Evolutionary conservation across 495 filamentous ascomycete genomes (phyloP).

Genomic region (Hypoxylon perforatum): DNA sequence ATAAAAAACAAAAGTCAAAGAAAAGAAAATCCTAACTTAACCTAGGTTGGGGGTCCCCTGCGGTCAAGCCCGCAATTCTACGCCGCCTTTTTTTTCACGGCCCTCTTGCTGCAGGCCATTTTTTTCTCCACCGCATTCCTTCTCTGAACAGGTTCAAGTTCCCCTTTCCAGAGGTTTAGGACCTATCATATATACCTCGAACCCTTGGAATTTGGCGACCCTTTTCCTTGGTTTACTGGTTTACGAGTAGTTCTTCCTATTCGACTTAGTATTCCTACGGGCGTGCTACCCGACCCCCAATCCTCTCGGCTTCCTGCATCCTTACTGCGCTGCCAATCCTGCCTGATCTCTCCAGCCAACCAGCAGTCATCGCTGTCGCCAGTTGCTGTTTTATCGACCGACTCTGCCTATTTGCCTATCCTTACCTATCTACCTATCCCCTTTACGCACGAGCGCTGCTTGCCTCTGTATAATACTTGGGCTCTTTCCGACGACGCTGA

Average conservation of each 20-base stretch:
- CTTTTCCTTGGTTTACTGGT: constrained; percentile 13
- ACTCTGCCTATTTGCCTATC: constrained; percentile 2
- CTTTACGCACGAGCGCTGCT: constrained; percentile 19
- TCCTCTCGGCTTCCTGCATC: constrained; percentile 47
- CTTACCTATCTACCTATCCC: constrained; percentile 7
- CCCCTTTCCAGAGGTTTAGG: constrained; percentile 44
- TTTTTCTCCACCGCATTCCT: constrained; percentile 44
- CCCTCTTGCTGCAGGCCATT: constrained; percentile 36
- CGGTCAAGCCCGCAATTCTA: constrained; percentile 45
- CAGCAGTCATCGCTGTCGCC: constrained; percentile 26
- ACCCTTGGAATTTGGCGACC: constrained; percentile 30
- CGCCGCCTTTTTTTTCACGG: constrained; percentile 43
- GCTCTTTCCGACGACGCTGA: constrained; percentile 29
- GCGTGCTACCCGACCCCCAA: constrained; percentile 34
- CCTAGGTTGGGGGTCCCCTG: constrained; percentile 41
- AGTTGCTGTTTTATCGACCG: constrained; percentile 33
- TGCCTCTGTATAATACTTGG: constrained; percentile 8
- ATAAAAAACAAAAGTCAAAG: neutral
- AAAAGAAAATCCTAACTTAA: constrained; percentile 35
- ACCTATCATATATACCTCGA: constrained; percentile 43
- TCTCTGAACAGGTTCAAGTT: constrained; percentile 30
- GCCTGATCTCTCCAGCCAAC: constrained; percentile 46
- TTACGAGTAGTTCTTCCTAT: constrained; percentile 20
- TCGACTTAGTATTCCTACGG: constrained; percentile 25
- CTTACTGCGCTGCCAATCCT: constrained; percentile 46